Evolutionary conservation across 2,329 filamentous ascomycete genomes (phyloP).

Genomic region (Calonectria crousiana): DNA sequence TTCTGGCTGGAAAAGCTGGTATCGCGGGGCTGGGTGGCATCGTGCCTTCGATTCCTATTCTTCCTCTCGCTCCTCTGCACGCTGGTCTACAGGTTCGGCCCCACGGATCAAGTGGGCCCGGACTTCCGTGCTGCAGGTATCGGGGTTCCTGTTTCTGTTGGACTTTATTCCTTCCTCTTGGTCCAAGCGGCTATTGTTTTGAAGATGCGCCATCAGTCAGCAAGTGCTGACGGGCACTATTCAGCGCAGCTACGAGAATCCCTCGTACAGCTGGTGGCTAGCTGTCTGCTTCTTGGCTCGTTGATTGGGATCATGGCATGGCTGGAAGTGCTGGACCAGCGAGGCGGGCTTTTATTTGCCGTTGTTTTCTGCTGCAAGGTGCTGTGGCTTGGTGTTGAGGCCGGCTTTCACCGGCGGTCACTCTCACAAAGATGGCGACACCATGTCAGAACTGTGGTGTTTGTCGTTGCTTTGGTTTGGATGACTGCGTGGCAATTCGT

Average conservation of each 20-base stretch:
- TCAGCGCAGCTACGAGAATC: neutral
- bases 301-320: neutral
- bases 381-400: neutral
- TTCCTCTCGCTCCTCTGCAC: neutral
- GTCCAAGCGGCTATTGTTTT: neutral
- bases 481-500: neutral
- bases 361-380: neutral
- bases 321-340: neutral
- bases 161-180: neutral
- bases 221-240: too few relatives aligned
- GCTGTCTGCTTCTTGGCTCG: neutral
- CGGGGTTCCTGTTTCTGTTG: neutral
- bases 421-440: neutral
- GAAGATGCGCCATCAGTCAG: neutral
- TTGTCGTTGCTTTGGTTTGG: neutral
- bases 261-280: neutral
- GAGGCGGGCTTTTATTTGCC: neutral
- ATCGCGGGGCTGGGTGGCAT: neutral
- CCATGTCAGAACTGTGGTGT: neutral
- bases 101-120: neutral
- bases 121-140: neutral
- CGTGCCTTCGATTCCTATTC: neutral
- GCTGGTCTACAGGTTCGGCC: neutral
- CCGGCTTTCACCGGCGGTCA: neutral
- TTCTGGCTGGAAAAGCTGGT: neutral